Base-by-base conservation (phyloP, 176 grass and related monocot species). In the Juncus effusus region DNA sequence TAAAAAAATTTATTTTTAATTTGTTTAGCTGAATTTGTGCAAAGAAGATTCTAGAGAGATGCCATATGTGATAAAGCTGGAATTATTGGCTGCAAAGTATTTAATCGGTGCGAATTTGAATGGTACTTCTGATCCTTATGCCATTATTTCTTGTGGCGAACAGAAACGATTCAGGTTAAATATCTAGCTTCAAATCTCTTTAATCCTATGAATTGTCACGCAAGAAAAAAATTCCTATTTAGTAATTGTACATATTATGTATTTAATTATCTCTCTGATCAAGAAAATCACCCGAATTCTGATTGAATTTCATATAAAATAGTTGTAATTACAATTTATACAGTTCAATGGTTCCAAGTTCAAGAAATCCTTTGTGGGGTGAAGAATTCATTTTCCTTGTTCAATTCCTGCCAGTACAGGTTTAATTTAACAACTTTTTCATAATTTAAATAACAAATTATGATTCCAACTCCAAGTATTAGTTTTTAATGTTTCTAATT, bases 61-160 rank as follows among this genome's bases (percentile, higher is more conserved):
- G 57, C 72, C 55, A 10, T 47, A 59, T 59, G 40, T 73, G 28
- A 38, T 67, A 51, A 67, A 56, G 92, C 74, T 96, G 82, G 92
- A 96, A 77, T 61, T 96, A 61, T 78, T 96, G 16, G 83, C 87
- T 65, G 92, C 84, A 40, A 96, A 96, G 79, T 91, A 96, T 74
- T 78, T 91, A 64, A 81, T 83, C 44, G 84, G 92, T 41, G 87
- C 92, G 80, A 96, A 91, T 85, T 55, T 96, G 57, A 82, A 81
- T 45, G 92, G 84, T 19, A 77, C 79, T 63, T 85, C 87, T n/a
- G 92, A 96, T 51, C 82, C 92, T 36, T 96, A 83, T 60, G 92
- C 84, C 47, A 74, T 96, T 39, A 81, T 96, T 67, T 76, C 62
- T 78, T 90, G 88, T 59, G 74, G 70, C 62, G 56, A 54, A 11